These are phyloP conservation scores for Trichophyton mentagrophytes DNA, from an alignment of 2,329 filamentous ascomycete species.

Conservation along the genomic window DNA sequence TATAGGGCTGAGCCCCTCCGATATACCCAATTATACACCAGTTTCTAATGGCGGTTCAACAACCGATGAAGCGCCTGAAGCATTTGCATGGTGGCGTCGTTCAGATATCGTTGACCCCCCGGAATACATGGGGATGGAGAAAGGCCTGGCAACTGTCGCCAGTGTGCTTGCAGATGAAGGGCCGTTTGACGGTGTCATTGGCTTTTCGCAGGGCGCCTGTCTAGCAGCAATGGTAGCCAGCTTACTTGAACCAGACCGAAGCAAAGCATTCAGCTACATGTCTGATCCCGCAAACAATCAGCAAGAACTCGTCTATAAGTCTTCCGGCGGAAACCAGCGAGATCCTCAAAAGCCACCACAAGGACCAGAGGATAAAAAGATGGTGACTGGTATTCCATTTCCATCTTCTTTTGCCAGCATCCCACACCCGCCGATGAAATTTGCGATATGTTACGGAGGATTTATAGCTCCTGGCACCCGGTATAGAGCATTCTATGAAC, in stretches of 20 bases:
- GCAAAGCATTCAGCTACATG: slow-evolving; percentile 38
- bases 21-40: slow-evolving; percentile 56
- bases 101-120: slow-evolving; percentile 47
- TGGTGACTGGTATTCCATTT: slow-evolving; percentile 38
- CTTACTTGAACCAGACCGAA: slow-evolving; percentile 48
- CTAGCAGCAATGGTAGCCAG: slow-evolving; percentile 59
- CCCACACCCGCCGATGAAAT: slow-evolving; percentile 48
- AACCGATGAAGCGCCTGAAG: slow-evolving; percentile 44
- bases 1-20: slow-evolving; percentile 46
- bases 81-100: slow-evolving; percentile 72
- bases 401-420: slow-evolving; percentile 37
- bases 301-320: not conserved
- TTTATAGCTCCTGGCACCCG: slow-evolving; percentile 53
- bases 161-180: slow-evolving; percentile 48
- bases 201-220: slow-evolving; percentile 70
- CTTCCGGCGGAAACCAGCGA: not conserved
- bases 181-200: slow-evolving; percentile 64
- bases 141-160: slow-evolving; percentile 53
- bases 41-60: slow-evolving; percentile 9
- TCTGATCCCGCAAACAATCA: slow-evolving; percentile 14
- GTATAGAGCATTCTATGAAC: slow-evolving; percentile 57
- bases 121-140: slow-evolving; percentile 56
- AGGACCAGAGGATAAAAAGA: not conserved
- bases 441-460: slow-evolving; percentile 64
- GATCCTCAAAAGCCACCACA: not conserved